Evolutionary conservation across 2,329 filamentous ascomycete species (phyloP).

Genomic region (Cladorrhinum sp.): DNA sequence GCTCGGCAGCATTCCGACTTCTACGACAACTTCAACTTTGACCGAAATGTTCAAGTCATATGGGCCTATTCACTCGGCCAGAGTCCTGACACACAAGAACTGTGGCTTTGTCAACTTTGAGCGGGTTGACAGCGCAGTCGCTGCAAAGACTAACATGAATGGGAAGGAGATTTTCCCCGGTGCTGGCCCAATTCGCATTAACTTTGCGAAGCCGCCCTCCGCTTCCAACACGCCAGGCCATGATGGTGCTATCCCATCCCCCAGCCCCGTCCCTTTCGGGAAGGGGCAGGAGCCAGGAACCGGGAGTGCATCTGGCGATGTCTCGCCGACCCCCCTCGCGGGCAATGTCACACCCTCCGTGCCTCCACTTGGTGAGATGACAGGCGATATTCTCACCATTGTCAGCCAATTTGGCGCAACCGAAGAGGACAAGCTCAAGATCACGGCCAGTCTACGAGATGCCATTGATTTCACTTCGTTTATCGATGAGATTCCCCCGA

Average conservation of each 20-base stretch:
- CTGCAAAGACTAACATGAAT: conserved; percentile 83
- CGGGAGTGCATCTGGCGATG: conserved; percentile 32
- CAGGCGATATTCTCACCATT: conserved; percentile 79
- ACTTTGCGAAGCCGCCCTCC: conserved; percentile 94
- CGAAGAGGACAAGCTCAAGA: conserved; percentile 71
- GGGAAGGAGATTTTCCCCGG: conserved; percentile 98
- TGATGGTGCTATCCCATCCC: conserved; percentile 83
- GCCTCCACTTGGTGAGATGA: conserved; percentile 72
- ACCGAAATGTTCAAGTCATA: conserved; percentile 95
- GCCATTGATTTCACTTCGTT: conserved; percentile 74
- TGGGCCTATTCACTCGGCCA: conserved; percentile 83
- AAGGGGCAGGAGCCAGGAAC: conserved; percentile 50
- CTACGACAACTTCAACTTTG: conserved; percentile 91
- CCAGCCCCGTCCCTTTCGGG: conserved; percentile 81
- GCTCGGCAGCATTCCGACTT: conserved; percentile 96
- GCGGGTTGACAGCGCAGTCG: conserved; percentile 81
- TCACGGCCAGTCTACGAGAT: conserved; percentile 69
- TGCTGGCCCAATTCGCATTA: conserved; percentile 89
- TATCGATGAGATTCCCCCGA: conserved; percentile 79
- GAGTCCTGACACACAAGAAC: conserved; percentile 97
- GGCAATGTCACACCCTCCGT: conserved; percentile 58
- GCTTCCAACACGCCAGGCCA: conserved; percentile 85
- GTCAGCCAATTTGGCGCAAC: conserved; percentile 84
- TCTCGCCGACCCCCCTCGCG: conserved; percentile 34
- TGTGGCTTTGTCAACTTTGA: conserved; percentile 99